Base-by-base conservation (phyloP, 306 rosid species). In the Prunus padus region DNA sequence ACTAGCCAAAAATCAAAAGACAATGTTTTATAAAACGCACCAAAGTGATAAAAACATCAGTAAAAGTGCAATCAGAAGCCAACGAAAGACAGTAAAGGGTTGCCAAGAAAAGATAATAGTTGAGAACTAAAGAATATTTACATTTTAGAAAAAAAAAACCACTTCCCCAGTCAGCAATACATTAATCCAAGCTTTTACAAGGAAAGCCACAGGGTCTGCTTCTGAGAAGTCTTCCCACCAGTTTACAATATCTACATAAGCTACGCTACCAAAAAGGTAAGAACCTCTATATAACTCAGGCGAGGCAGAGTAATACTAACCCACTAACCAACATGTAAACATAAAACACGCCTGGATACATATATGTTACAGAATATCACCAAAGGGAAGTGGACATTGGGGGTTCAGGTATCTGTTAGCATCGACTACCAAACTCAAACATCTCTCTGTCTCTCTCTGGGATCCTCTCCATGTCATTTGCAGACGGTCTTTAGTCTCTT, bases 401-500 rank as follows among this genome's bases (percentile, higher is more conserved):
- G 72, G 79, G 78, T 75, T 74, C 76, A 85, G 82, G 77, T 83
- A 76, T 84, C 76, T 69, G 97, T 91, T 91, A 91, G 97, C 90
- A 81, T 78, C 77, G 84, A 73, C 82, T 77, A 72, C 72, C 79
- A 57, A 80, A 77, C 77, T 76, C 69, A 44, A 45, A 70, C 14
- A 51, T 51, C 76, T 62, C 74, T 28, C 69, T 22, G 16, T 22
- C 14, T 15, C 60, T 62, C 76, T 65, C 51, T 8, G 28, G 0
- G 26, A 42, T 79, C 69, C 62, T 11, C 69, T 61, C 78, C 56
- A 63, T n/a, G 76, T 95, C 96, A 92, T 87, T 92, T 92, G 97
- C 97, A 89, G 28, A 90, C 86, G 37, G 89, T 89, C 92, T 92
- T 95, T 71, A 92, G 81, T 79, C 84, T 89, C 96, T 88, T 95